Evolutionary conservation across 192 early-diverging fungal species (phyloP).

Genomic region (Geranomyces variabilis): DNA sequence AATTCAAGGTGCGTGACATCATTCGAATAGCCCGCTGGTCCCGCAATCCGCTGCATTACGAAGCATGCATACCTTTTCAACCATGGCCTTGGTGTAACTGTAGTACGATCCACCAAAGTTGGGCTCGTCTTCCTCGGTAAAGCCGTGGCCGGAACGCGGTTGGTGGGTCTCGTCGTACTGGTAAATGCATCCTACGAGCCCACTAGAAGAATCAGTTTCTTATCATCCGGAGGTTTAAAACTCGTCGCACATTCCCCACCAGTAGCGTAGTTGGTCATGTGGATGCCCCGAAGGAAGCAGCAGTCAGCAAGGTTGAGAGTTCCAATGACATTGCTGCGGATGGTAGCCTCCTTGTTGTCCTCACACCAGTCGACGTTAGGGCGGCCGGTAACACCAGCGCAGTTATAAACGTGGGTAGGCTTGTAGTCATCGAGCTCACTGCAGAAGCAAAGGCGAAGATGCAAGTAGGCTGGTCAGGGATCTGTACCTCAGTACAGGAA

Average conservation of each 20-base stretch:
- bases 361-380: slow-evolving; percentile 44
- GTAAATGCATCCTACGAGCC: slow-evolving; percentile 30
- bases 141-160: not conserved
- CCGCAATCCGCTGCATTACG: no score
- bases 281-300: slow-evolving; percentile 31
- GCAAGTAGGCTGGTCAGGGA: not conserved
- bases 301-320: slow-evolving; percentile 37
- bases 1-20: not conserved
- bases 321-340: slow-evolving; percentile 37
- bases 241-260: not conserved
- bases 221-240: not conserved
- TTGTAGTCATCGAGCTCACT: slow-evolving; percentile 35
- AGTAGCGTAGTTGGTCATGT: slow-evolving; percentile 41
- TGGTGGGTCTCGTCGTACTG: slow-evolving; percentile 30
- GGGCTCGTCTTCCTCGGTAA: slow-evolving; percentile 32
- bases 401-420: slow-evolving; percentile 36
- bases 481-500: not conserved
- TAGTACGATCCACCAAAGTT: slow-evolving; percentile 39
- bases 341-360: slow-evolving; percentile 40
- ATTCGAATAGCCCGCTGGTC: not conserved
- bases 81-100: slow-evolving; percentile 33
- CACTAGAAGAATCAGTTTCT: no score
- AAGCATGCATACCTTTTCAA: no score
- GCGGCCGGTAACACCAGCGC: slow-evolving; percentile 39
- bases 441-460: no score